Evolutionary conservation across 371 early-diverging fungal species (phyloP), one percentile per base, ranked within the genome.

Genomic region (Circinella minor): DNA sequence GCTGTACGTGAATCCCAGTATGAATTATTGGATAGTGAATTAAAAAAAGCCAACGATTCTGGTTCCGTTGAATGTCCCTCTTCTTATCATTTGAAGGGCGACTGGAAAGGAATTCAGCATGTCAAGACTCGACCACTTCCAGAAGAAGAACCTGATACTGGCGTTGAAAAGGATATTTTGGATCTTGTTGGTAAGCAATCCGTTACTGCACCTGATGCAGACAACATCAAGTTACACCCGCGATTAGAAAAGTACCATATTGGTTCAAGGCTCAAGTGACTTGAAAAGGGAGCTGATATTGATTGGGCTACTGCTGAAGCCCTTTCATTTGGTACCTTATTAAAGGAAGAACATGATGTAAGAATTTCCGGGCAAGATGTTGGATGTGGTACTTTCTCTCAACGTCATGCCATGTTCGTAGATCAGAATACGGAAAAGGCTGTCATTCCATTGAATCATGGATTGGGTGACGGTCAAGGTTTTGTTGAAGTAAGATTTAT

Each of bases 241-340:
- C 92, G 98, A 54, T 77, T 98, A 36, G 78, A 85, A 37, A 97
- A 97, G 73, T 95, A 92, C 82, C 96, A 97, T 73, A 88, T 98
- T 49, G 90, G 94, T 69, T 81, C 91, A 4, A 91, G 99, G 11
- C 72, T 93, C 54, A 81, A 87, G 66, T 89, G 89, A 63, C 69
- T 95, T 15, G 82, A 83, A 10, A 81, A 89, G n/a, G 95, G 94
- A 1, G 83, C 79, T 27, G 80, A 82, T 9, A 79, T 98, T 13
- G 99, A 99, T 77, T 98, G 98, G 99, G 98, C 98, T 3, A 98
- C 98, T 0, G 96, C 95, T 3, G 99, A 99, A 78, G 94, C 95
- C 0, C 78, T 99, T 27, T 98, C 98, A 0, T 93, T 95, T 80
- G 99, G 98, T 1, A 88, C 93, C 0, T 79, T 99, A 34, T 76